Evolutionary conservation across 1,284 basidiomycete species (phyloP).

Genomic region (Rhodotorula sp.): DNA sequence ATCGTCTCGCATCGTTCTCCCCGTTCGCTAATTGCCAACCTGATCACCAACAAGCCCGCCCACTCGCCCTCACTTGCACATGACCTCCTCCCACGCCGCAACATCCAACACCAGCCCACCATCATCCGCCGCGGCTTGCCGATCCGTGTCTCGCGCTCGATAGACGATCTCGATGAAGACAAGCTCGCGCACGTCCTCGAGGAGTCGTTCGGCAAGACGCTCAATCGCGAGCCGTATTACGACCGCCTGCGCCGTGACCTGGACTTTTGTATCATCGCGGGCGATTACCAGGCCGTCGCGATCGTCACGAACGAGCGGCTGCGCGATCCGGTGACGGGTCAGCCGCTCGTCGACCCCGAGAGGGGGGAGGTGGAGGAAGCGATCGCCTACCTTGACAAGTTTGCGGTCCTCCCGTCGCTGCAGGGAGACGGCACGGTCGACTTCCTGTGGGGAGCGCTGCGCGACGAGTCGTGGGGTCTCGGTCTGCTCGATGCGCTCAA

Average conservation of each 20-base stretch:
- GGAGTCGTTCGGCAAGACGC: conserved; percentile 72
- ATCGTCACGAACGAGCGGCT: conserved; percentile 81
- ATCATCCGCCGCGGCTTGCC: conserved; percentile 84
- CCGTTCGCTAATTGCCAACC: conserved; percentile 89
- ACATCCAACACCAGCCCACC: conserved; percentile 88
- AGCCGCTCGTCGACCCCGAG: conserved; percentile 18
- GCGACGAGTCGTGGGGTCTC: conserved; percentile 96
- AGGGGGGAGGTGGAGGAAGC: conserved; percentile 46
- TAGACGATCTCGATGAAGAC: conserved; percentile 66
- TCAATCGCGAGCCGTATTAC: conserved; percentile 76
- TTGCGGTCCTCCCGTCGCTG: conserved; percentile 88
- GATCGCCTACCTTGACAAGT: conserved; percentile 97
- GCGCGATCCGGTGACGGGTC: background rate
- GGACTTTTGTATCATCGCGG: conserved; percentile 92
- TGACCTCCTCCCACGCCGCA: conserved; percentile 67
- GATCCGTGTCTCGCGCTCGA: conserved; percentile 68
- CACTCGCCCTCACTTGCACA: conserved; percentile 93
- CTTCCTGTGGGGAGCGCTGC: conserved; percentile 97
- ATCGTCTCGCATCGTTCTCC: conserved; percentile 97
- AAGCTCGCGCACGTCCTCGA: conserved; percentile 82
- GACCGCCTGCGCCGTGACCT: conserved; percentile 68
- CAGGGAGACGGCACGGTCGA: conserved; percentile 99
- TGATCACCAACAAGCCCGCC: conserved; percentile 98
- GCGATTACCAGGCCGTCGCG: conserved; percentile 93
- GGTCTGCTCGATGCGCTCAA: conserved; percentile 92